Evolutionary conservation across 257 asterid species (phyloP).

Genomic region (Datura wrightii): DNA sequence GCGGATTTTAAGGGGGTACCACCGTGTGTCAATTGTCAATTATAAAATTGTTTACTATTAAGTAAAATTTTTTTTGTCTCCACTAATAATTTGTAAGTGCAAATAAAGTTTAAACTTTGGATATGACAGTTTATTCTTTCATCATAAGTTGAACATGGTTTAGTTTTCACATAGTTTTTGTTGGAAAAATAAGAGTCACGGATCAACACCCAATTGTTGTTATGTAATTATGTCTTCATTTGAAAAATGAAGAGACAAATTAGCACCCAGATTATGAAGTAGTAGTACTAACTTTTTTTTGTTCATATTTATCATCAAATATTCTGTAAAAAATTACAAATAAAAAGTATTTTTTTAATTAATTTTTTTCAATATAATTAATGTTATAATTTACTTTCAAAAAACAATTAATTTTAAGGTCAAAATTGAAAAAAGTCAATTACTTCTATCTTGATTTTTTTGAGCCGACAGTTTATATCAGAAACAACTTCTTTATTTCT

Average conservation of each 20-base stretch:
- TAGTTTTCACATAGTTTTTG: background rate
- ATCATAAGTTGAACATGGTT: conserved; percentile 22
- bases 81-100: background rate
- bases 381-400: too few relatives aligned
- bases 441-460: too few relatives aligned
- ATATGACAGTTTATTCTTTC: conserved; percentile 23
- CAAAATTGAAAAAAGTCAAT: too few relatives aligned
- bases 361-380: too few relatives aligned
- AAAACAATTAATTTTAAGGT: too few relatives aligned
- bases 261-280: too few relatives aligned
- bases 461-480: too few relatives aligned
- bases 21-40: conserved; percentile 28
- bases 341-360: too few relatives aligned
- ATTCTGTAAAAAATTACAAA: too few relatives aligned
- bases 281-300: too few relatives aligned
- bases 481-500: too few relatives aligned
- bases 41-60: background rate
- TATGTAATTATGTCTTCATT: conserved; percentile 17
- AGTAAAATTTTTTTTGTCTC: conserved; percentile 13
- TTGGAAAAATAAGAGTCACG: conserved; percentile 19
- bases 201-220: background rate
- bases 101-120: conserved; percentile 4
- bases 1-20: conserved; percentile 30
- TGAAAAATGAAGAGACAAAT: background rate
- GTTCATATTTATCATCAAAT: too few relatives aligned